These are phyloP conservation scores for Russula foetens DNA, from an alignment of 768 basidiomycete genomes.

Conservation along the genomic window DNA sequence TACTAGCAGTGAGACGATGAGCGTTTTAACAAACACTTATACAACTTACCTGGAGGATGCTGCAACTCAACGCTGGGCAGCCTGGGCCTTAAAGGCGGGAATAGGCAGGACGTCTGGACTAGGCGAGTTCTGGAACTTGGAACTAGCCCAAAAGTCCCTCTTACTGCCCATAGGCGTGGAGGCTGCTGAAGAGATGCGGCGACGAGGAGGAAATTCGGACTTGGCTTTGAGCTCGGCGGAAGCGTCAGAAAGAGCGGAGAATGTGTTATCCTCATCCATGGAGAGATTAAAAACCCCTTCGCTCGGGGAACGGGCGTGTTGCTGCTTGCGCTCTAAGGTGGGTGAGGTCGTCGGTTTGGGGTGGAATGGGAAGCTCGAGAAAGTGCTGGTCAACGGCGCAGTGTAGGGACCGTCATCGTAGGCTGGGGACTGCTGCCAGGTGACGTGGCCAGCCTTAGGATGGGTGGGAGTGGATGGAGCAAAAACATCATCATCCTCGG, in stretches of 20 bases:
- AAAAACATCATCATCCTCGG: constrained; percentile 29
- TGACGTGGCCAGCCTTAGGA: constrained; percentile 7
- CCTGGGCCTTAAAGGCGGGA: constrained; percentile 42
- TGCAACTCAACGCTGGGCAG: constrained; percentile 14
- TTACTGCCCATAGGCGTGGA: constrained; percentile 11
- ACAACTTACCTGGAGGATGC: neutral
- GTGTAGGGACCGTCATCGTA: constrained; percentile 38
- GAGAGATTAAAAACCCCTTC: constrained; percentile 72
- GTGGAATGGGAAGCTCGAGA: constrained; percentile 35
- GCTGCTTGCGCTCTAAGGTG: constrained; percentile 28
- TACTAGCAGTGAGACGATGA: neutral
- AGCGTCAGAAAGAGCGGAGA: constrained; percentile 34
- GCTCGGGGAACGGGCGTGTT: constrained; percentile 55
- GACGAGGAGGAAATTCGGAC: constrained; percentile 22
- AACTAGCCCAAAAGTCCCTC: constrained; percentile 60
- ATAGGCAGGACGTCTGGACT: constrained; percentile 75
- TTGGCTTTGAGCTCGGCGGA: constrained; percentile 33
- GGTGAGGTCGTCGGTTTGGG: constrained; percentile 32
- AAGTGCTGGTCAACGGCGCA: constrained; percentile 37
- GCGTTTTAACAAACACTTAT: no score
- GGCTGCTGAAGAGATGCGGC: constrained; percentile 13
- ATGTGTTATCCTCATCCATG: constrained; percentile 50
- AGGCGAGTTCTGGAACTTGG: constrained; percentile 79
- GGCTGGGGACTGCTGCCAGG: constrained; percentile 29
- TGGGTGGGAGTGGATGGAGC: constrained; percentile 51